Conservation (phyloP, 1,284 basidiomycete species). For the Malassezia cuniculi region DNA sequence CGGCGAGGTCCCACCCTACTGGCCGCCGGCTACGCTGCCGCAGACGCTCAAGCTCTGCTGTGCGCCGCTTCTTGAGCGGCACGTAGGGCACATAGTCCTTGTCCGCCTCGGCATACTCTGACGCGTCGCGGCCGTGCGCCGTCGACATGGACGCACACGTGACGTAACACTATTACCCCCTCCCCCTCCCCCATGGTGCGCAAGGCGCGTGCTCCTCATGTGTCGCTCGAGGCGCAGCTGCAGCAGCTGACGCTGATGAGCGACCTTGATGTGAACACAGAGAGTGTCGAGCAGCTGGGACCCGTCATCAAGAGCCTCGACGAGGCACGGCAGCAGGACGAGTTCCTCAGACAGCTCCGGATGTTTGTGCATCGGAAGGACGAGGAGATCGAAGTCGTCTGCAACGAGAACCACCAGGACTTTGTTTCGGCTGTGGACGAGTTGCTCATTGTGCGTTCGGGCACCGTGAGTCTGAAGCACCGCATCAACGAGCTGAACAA, state of each 20-base stretch:
- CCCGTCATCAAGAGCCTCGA: constrained; percentile 55
- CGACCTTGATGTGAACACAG: constrained; percentile 34
- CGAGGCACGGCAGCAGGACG: constrained; percentile 74
- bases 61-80: constrained; percentile 69
- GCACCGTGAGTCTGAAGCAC: constrained; percentile 50
- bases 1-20: no score
- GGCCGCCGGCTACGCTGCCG: constrained; percentile 21
- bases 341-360: constrained; percentile 73
- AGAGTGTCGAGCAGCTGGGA: constrained; percentile 44
- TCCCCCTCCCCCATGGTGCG: constrained; percentile 15
- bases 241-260: constrained; percentile 42
- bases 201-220: constrained; percentile 22
- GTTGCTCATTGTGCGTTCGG: constrained; percentile 76
- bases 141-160: not conserved
- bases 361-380: constrained; percentile 84
- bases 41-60: constrained; percentile 59
- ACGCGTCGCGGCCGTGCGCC: no score
- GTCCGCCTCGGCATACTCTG: constrained; percentile 37
- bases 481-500: constrained; percentile 53
- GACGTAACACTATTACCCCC: not conserved
- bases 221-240: constrained; percentile 42
- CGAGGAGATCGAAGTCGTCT: constrained; percentile 86
- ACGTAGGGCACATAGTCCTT: constrained; percentile 59
- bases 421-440: constrained; percentile 93
- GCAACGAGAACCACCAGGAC: constrained; percentile 90